Evolutionary conservation across 2,329 filamentous ascomycete genomes (phyloP).

Genomic region (Tympanopsis confertula): DNA sequence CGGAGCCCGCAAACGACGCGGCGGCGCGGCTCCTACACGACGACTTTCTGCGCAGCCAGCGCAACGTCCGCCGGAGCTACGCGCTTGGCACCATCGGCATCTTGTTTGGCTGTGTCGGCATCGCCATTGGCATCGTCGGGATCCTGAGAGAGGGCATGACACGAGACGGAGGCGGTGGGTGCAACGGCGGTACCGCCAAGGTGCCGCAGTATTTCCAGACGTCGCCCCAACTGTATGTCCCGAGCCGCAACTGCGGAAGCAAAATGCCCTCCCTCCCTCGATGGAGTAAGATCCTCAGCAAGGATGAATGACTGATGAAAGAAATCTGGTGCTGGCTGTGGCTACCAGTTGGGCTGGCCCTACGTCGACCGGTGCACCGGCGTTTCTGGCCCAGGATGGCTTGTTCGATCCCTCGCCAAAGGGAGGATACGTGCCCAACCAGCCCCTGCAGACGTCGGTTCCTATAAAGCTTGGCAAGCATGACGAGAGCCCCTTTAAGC

Average conservation of each 20-base stretch:
- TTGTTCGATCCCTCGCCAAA: slow-evolving; percentile 47
- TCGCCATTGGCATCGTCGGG: not conserved
- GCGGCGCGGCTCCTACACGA: too few species aligned
- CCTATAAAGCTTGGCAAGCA: slow-evolving; percentile 45
- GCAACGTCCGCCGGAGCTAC: not conserved
- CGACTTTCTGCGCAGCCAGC: not conserved
- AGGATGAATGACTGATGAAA: too few species aligned
- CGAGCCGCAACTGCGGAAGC: slow-evolving; percentile 11
- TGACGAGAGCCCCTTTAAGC: slow-evolving; percentile 57
- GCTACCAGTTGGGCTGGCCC: slow-evolving; percentile 38
- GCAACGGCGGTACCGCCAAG: slow-evolving; percentile 14
- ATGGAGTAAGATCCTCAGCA: too few species aligned
- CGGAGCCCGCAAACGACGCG: not conserved
- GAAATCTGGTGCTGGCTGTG: not conserved
- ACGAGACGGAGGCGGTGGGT: not conserved
- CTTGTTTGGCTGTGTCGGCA: not conserved
- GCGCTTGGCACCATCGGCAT: not conserved
- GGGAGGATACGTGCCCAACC: slow-evolving; percentile 53
- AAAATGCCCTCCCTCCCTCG: slow-evolving; percentile 4
- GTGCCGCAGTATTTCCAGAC: slow-evolving; percentile 56
- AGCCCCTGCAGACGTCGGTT: slow-evolving; percentile 59
- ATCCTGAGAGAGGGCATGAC: not conserved
- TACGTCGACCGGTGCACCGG: slow-evolving; percentile 56
- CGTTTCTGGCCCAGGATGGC: slow-evolving; percentile 63
- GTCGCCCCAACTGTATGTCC: slow-evolving; percentile 37